phyloP scores from a whole-genome alignment of 179 eudicot species.

The Vitellaria paradoxa region DNA sequence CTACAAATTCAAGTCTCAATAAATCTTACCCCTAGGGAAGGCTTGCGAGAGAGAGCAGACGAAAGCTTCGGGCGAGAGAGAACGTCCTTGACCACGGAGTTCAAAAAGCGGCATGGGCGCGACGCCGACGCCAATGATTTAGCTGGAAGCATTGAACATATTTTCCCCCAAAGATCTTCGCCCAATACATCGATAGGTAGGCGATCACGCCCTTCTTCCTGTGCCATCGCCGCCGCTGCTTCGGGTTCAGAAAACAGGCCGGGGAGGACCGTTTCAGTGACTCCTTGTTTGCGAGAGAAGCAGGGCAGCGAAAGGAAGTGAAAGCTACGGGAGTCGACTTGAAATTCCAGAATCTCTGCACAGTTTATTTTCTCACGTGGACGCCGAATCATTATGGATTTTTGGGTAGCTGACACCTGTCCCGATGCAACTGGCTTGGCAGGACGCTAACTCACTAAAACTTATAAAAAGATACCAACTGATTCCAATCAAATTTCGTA shows the following conservation, averaged over 20 bases:
- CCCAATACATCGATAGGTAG: slow-evolving; percentile 33
- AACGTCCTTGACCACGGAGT: slow-evolving; percentile 39
- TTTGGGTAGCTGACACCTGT: too few relatives aligned
- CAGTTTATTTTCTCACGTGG: too few relatives aligned
- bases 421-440: too few relatives aligned
- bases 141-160: slow-evolving; percentile 68
- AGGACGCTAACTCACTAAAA: too few relatives aligned
- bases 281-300: neutral
- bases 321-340: too few relatives aligned
- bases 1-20: neutral
- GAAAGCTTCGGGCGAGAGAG: slow-evolving; percentile 62
- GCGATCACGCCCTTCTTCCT: neutral
- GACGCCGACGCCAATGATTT: slow-evolving; percentile 71
- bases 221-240: neutral
- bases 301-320: too few relatives aligned
- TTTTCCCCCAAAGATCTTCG: slow-evolving; percentile 51
- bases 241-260: too few relatives aligned
- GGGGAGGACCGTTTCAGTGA: too few relatives aligned
- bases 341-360: too few relatives aligned
- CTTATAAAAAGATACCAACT: too few relatives aligned
- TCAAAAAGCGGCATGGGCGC: slow-evolving; percentile 76
- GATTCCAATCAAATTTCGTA: too few relatives aligned
- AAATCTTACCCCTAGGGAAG: slow-evolving; percentile 37
- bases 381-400: too few relatives aligned
- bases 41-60: slow-evolving; percentile 63